Evolutionary conservation across 345 rosid species (phyloP), one percentile per base, ranked within the genome.

Genomic region (Murraya koenigii): DNA sequence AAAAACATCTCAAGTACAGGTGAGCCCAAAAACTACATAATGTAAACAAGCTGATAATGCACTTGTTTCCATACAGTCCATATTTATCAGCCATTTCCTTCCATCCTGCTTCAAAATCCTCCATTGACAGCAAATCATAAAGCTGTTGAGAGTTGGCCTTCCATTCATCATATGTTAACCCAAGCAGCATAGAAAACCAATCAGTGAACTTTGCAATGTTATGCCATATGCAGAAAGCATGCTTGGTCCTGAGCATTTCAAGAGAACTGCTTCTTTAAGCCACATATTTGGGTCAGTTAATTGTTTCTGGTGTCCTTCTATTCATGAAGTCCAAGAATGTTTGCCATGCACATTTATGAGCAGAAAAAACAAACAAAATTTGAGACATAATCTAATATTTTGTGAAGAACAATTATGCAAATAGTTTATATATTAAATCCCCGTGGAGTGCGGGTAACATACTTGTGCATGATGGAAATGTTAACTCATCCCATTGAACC

Each of bases 161-260:
- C 91, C 90, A 90, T 41, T 82, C 82, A 84, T 90, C 91, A 77
- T 82, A 86, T 19, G 72, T 85, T 30, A 85, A 76, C 30, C 91
- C 93, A 52, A 90, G 89, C 41, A 84, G 79, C 32, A 82, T 71
- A 71, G 90, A 85, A 80, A 90, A 90, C 93, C 91, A 90, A 72
- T 88, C 89, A 25, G 89, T 85, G 84, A 86, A 86, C 83, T 82
- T 88, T 1, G 85, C 83, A 44, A 86, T 70, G 74, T 88, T 88
- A 71, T 90, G 91, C 88, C 90, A 86, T 36, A 88, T 88, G 80
- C 88, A 88, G 65, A 89, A 87, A 38, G 87, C 90, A 67, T 87
- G 92, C 71, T 84, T 87, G 26, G 90, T 86, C 76, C 75, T 79
- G 26, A 88, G 89, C 88, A 86, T 84, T 75, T 84, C 89, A 54